Evolutionary conservation across 2,329 filamentous ascomycete species (phyloP), one percentile per base, ranked within the genome.

Genomic region (Colletotrichum caudatum): DNA sequence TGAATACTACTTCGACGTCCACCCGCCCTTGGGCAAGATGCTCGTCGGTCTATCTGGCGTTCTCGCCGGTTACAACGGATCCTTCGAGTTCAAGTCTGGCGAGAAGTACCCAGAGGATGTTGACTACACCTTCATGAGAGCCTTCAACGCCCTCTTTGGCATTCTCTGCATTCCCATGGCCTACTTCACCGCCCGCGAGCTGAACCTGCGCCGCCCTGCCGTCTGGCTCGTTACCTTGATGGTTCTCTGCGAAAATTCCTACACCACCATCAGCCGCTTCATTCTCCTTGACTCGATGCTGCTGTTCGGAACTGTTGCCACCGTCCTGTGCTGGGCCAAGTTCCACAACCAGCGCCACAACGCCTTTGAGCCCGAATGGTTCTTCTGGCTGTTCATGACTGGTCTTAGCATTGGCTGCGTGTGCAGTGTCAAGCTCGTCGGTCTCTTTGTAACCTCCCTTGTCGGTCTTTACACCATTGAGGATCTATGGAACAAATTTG

Each of bases 241-340:
- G 94, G 95, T 99, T 56, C 90, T 99, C 53, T 99, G 94, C 86
- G 96, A 99, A 83, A 99, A 99, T 86, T 98, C 96, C 63, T 99
- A 98, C 85, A 97, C 96, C 60, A 98, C 97, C 41, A 99, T 99
- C 82, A 98, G 95, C 83, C 91, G 96, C 73, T 99, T 99, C 81
- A 98, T 99, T 78, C 91, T 99, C 33, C 91, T 99, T 77, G 96
- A 99, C 82, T 98, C 96, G 0, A 99, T 99, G 96, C 89, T 99
- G 63, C 89, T 99, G 50, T 98, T 95, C 85, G 98, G 97, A 80
- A 99, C 97, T n/a, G 96, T 98, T 76, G 95, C 94, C 20, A 99
- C 96, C 7, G 93, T 97, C 74, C 90, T 98, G 77, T 98, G 95
- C 88, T 99, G 95, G 94, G 91, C 94, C 78, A 96, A 94, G 81